phyloP scores from a whole-genome alignment of 1,139 yeast genomes.

The Saccharomyces hybrid region DNA sequence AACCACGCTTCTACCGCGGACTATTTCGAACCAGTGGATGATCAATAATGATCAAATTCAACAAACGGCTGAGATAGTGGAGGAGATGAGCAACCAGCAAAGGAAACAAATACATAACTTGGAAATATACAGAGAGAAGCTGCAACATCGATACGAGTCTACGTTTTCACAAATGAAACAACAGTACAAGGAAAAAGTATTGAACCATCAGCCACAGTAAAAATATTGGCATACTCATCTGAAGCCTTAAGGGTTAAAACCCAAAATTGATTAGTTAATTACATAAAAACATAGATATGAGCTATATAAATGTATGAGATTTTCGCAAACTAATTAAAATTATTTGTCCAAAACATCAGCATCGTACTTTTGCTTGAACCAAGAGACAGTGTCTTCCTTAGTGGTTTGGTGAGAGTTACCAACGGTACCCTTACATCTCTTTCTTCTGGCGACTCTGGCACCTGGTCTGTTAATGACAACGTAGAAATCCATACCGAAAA shows the following conservation, averaged over 20 bases:
- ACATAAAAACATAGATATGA: not conserved
- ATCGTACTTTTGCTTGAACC: conserved; percentile 99
- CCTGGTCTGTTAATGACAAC: conserved; percentile 99
- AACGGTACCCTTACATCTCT: conserved; percentile 82
- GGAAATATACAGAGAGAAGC: conserved; percentile 8
- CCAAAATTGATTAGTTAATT: not conserved
- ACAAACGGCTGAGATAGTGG: conserved; percentile 7
- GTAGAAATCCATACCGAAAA: conserved; percentile 99
- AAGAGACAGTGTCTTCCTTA: conserved; percentile 90
- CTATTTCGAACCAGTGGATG: conserved; percentile 27
- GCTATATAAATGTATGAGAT: not conserved
- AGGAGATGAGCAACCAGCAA: conserved; percentile 10
- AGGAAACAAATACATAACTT: conserved; percentile 14
- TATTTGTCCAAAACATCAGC: conserved; percentile 91
- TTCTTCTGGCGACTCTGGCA: conserved; percentile 98
- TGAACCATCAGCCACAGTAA: not conserved
- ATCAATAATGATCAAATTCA: conserved; percentile 20
- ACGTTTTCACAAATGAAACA: not conserved
- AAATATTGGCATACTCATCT: not conserved
- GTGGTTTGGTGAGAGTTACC: conserved; percentile 91
- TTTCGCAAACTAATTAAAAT: conserved; percentile 83
- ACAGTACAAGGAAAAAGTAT: not conserved
- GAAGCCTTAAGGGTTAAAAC: not conserved
- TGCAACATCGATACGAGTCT: not conserved
- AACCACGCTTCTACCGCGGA: conserved; percentile 15